Percentiles rank a stretch among this genome's conserved stretches.
These are phyloP conservation scores for Pseudogymnoascus sp. DNA, from an alignment of 2,329 filamentous ascomycete species.

Conservation along the genomic window DNA sequence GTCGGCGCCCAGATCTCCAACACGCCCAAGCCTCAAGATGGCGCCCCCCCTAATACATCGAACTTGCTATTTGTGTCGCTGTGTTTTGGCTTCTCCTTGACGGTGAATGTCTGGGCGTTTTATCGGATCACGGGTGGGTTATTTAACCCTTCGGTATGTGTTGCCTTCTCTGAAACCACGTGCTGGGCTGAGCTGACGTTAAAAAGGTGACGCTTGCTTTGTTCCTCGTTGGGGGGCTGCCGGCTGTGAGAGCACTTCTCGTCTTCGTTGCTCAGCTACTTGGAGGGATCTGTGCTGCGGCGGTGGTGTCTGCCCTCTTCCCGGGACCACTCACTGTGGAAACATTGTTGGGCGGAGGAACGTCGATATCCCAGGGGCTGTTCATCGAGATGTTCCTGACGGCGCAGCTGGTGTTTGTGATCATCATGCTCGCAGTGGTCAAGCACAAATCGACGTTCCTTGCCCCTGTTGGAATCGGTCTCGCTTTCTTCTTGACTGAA, in stretches of 20 bases:
- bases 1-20: constrained; percentile 19
- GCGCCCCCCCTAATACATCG: constrained; percentile 33
- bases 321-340: constrained; percentile 38
- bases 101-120: constrained; percentile 49
- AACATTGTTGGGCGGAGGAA: constrained; percentile 36
- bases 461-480: constrained; percentile 42
- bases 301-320: constrained; percentile 38
- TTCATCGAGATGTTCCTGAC: constrained; percentile 46
- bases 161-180: background rate
- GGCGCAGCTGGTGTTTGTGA: constrained; percentile 41
- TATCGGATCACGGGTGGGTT: constrained; percentile 45
- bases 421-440: constrained; percentile 47
- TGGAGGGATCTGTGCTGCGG: constrained; percentile 34
- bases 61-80: constrained; percentile 30
- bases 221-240: constrained; percentile 32
- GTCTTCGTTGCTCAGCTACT: constrained; percentile 30
- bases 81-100: constrained; percentile 30
- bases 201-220: constrained; percentile 32
- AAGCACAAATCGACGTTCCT: constrained; percentile 43
- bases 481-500: constrained; percentile 41
- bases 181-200: background rate
- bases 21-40: constrained; percentile 28
- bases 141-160: constrained; percentile 33
- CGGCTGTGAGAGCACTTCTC: constrained; percentile 27
- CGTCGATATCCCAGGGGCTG: constrained; percentile 39